These are phyloP conservation scores for Mycena olivaceomarginata DNA, from an alignment of 768 basidiomycete genomes.

Conservation along the genomic window DNA sequence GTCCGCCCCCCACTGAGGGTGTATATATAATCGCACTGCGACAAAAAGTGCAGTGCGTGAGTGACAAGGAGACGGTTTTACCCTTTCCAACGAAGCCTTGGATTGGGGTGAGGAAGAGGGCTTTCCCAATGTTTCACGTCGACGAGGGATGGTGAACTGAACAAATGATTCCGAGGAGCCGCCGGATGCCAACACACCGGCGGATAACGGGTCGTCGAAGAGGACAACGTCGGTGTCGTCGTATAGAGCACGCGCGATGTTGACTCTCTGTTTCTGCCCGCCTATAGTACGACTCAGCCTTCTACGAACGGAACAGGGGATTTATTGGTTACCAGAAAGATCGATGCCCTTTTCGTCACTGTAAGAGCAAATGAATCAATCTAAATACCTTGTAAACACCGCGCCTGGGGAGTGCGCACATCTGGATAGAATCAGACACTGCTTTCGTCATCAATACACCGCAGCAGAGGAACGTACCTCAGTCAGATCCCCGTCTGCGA, in stretches of 20 bases:
- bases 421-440: not conserved
- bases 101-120: conserved; percentile 80
- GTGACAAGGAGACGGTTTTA: conserved; percentile 95
- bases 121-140: conserved; percentile 87
- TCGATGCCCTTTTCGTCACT: conserved; percentile 65
- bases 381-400: too few species aligned
- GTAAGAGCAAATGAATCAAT: too few species aligned
- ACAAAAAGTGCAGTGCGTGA: conserved; percentile 93
- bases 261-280: conserved; percentile 75
- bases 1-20: conserved; percentile 86
- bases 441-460: too few species aligned
- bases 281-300: conserved; percentile 44
- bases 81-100: conserved; percentile 64
- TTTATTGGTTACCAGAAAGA: conserved; percentile 58
- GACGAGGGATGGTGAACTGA: conserved; percentile 56
- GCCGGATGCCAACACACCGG: not conserved
- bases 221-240: not conserved
- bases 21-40: conserved; percentile 90
- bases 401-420: not conserved
- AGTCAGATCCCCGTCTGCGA: conserved; percentile 83
- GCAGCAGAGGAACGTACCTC: conserved; percentile 44
- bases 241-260: conserved; percentile 29
- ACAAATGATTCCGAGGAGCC: not conserved
- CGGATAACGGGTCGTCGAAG: conserved; percentile 15
- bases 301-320: too few species aligned